Percentiles rank a stretch among this genome's conserved stretches.
These are phyloP conservation scores for Chlorella ohadii DNA, from an alignment of 139 green algal genomes.

Conservation along the genomic window DNA sequence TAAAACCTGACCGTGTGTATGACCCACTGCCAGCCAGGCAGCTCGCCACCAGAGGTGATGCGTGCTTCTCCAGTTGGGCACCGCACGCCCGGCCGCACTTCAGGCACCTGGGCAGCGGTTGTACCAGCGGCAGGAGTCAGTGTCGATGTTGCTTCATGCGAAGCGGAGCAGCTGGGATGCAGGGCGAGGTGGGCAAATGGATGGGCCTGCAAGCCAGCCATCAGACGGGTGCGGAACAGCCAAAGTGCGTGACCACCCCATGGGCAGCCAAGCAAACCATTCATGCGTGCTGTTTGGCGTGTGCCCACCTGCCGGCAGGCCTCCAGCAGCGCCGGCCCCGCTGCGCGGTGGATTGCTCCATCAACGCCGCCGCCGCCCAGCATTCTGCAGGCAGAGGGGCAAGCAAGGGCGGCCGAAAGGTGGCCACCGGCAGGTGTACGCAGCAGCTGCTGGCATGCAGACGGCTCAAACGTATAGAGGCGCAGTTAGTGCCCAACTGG, in stretches of 20 bases:
- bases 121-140: neutral
- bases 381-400: slow-evolving; percentile 58
- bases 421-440: too few relatives aligned
- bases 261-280: too few relatives aligned
- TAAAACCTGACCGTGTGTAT: slow-evolving; percentile 88
- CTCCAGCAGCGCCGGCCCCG: slow-evolving; percentile 72
- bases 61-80: slow-evolving; percentile 84
- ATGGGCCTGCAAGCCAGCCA: too few relatives aligned
- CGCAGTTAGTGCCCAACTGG: too few relatives aligned
- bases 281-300: too few relatives aligned
- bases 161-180: too few relatives aligned
- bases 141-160: too few relatives aligned
- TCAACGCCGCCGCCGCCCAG: slow-evolving; percentile 91
- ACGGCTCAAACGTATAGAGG: too few relatives aligned
- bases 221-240: too few relatives aligned
- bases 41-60: slow-evolving; percentile 64
- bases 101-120: slow-evolving; percentile 30
- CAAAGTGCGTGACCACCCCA: too few relatives aligned
- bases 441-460: too few relatives aligned
- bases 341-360: slow-evolving; percentile 86
- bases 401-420: neutral
- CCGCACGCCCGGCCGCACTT: slow-evolving; percentile 65
- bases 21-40: slow-evolving; percentile 77
- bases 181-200: too few relatives aligned
- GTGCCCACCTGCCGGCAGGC: slow-evolving; percentile 67